Evolutionary conservation across 1,284 basidiomycete genomes (phyloP), one percentile per base, ranked within the genome.

Genomic region (Apiotrichum sp.): DNA sequence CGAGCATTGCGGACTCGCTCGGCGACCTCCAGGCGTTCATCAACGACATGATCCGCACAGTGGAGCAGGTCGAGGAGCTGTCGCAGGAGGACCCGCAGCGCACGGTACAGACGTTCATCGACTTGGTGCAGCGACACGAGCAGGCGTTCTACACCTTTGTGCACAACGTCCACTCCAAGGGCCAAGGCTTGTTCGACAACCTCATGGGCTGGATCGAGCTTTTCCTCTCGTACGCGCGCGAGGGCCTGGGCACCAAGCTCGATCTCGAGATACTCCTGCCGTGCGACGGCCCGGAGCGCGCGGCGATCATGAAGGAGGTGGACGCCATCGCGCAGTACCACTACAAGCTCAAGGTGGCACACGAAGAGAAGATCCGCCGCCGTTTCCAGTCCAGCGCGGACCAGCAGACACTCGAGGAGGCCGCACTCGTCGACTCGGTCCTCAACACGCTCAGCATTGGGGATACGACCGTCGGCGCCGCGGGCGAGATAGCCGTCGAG

Each of bases 201-300:
- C 84, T 99, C 58, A 97, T 98, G 90, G 83, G 82, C 50, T 99
- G 96, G 96, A 88, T 97, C 69, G 93, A 98, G 76, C 83, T 90
- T 35, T 98, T 98, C 79, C 81, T 98, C 62, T 88, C 87, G 43
- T 84, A 91, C 58, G 84, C 95, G 51, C 86, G 93, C n/a, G 91
- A 93, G 62, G 93, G 93, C 7, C 76, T 97, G 2, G 81, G 82
- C 3, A 60, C 64, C 31, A 70, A 72, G 36, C 77, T 93, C 65
- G 87, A 86, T 61, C 82, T 97, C 41, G 93, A 97, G 68, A 87
- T 87, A 66, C 78, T 97, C 33, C 80, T 97, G 3, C 93, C 93
- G 2, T 84, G 89, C 59, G 82, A 80, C 0, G 88, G 87, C 2
- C 73, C 82, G 52, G 88, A 89, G 60, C 84, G 93, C 22, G 74